A percentile compares a stretch with the other conserved stretches of the same genome.
Evolutionary conservation across 345 rosid genomes (phyloP).

Genomic region (Angophora floribunda): DNA sequence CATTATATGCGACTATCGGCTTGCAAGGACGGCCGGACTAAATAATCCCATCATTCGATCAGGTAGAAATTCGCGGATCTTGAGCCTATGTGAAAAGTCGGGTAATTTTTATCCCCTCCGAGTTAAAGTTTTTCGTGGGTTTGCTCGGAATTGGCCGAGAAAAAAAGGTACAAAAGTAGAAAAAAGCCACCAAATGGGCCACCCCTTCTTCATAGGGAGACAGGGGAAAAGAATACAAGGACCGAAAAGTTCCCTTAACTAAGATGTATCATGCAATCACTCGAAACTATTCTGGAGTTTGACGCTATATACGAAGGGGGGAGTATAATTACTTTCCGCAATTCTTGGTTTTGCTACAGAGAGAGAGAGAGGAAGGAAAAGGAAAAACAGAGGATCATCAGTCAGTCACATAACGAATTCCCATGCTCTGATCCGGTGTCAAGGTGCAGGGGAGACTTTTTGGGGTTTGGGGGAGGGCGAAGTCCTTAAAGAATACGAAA

Average conservation of each 20-base stretch:
- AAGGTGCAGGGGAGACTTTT: background rate
- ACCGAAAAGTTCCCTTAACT: background rate
- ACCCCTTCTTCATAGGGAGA: background rate
- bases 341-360: background rate
- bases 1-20: background rate
- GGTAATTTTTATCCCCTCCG: background rate
- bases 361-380: background rate
- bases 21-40: background rate
- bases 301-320: background rate
- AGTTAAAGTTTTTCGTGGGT: background rate
- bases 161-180: background rate
- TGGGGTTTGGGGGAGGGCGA: background rate
- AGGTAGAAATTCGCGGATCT: background rate
- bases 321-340: background rate
- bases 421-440: background rate
- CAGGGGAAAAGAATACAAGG: background rate
- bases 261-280: background rate
- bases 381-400: background rate
- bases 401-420: background rate
- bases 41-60: background rate
- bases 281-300: background rate
- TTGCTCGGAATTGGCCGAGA: background rate
- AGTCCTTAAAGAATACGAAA: background rate
- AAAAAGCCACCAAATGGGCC: background rate
- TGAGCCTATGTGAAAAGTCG: background rate